These are phyloP conservation scores for Phaeodactylum tricornutum DNA, from an alignment of 108 stramenopile species.

Conservation along the genomic window DNA sequence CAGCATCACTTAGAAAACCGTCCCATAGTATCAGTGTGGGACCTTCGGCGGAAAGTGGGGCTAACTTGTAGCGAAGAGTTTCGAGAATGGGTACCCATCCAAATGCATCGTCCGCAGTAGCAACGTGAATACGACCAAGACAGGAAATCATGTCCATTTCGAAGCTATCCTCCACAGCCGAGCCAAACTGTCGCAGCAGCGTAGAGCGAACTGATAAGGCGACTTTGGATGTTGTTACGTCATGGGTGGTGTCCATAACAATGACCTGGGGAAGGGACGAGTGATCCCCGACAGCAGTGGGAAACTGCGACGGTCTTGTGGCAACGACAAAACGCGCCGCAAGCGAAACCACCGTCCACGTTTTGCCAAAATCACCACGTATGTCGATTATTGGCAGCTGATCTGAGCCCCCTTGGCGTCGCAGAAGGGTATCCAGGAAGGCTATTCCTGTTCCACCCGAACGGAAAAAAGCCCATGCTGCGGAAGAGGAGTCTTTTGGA, in stretches of 20 bases:
- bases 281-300: not conserved
- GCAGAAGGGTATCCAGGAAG: constrained; percentile 20
- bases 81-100: constrained; percentile 18
- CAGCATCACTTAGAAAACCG: constrained; percentile 21
- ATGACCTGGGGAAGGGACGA: constrained; percentile 14
- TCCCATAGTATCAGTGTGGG: constrained; percentile 28
- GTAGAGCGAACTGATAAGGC: constrained; percentile 12
- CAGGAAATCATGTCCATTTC: constrained; percentile 18
- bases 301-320: constrained; percentile 16
- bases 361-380: constrained; percentile 17
- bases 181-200: constrained; percentile 5
- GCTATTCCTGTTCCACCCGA: constrained; percentile 17
- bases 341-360: constrained; percentile 25
- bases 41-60: not conserved
- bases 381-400: constrained; percentile 9
- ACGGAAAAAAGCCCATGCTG: constrained; percentile 14
- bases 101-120: not conserved
- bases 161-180: constrained; percentile 1
- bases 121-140: constrained; percentile 16
- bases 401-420: not conserved
- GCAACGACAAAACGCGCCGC: constrained; percentile 31
- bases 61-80: constrained; percentile 1
- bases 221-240: constrained; percentile 8
- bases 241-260: constrained; percentile 17
- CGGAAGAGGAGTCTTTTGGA: constrained; percentile 8